phyloP scores from a whole-genome alignment of 164 flowering plant genomes.

The Magnolia changhungtana region DNA sequence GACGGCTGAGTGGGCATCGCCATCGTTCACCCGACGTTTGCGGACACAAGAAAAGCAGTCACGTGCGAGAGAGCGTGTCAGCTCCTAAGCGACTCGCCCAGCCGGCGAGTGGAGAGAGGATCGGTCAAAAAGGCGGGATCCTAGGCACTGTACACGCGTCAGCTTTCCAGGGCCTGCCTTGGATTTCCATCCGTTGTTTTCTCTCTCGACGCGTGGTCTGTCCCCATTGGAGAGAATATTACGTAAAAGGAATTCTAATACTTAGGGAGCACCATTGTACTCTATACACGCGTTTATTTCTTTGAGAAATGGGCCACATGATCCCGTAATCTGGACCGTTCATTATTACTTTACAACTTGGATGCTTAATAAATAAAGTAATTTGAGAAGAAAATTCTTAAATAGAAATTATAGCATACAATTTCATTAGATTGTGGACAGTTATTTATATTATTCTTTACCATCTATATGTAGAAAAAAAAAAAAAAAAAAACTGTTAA shows the following conservation, averaged over 20 bases:
- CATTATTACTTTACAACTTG: neutral
- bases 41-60: too few relatives aligned
- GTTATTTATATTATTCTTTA: too few relatives aligned
- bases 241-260: neutral
- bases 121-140: conserved; percentile 32
- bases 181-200: conserved; percentile 19
- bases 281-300: neutral
- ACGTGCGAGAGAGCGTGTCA: too few relatives aligned
- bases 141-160: conserved; percentile 44
- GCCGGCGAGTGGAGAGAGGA: neutral
- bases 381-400: too few relatives aligned
- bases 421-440: neutral
- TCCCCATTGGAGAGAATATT: conserved; percentile 13
- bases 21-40: too few relatives aligned
- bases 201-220: conserved; percentile 14
- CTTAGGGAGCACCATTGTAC: neutral
- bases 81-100: too few relatives aligned
- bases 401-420: neutral
- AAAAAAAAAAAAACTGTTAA: neutral
- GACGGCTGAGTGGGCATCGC: too few relatives aligned
- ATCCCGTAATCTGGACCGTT: neutral
- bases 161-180: conserved; percentile 11
- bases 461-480: too few relatives aligned
- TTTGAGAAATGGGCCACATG: neutral
- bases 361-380: too few relatives aligned